These are phyloP conservation scores for Coemansia sp. DNA, from an alignment of 192 early-diverging fungal species.

Conservation along the genomic window DNA sequence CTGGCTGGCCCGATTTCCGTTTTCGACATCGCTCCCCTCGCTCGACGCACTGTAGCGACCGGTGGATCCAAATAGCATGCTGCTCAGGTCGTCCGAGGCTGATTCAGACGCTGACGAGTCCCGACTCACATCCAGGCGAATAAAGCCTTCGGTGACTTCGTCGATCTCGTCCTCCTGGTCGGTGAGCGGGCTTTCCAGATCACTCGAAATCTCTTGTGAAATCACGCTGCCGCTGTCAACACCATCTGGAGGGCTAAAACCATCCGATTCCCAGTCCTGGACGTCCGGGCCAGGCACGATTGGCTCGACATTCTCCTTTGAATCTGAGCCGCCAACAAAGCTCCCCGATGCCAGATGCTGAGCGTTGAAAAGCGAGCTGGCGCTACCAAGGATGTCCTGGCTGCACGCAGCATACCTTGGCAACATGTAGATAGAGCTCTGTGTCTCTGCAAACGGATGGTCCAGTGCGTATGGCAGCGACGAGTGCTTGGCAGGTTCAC, in stretches of 20 bases:
- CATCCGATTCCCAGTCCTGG: slow-evolving; percentile 18
- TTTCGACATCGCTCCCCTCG: slow-evolving; percentile 10
- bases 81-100: not conserved
- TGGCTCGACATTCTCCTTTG: not conserved
- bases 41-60: not conserved
- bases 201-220: slow-evolving; percentile 24
- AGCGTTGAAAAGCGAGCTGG: not conserved
- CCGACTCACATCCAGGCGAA: not conserved
- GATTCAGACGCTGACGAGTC: not conserved
- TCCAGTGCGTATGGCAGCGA: not conserved
- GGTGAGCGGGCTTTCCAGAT: slow-evolving; percentile 2
- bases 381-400: slow-evolving; percentile 12
- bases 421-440: slow-evolving; percentile 15
- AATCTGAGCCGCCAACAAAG: not conserved
- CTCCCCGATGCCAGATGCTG: not conserved
- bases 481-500: slow-evolving; percentile 2
- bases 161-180: slow-evolving; percentile 1
- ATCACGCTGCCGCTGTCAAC: slow-evolving; percentile 26
- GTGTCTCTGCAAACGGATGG: not conserved
- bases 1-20: slow-evolving; percentile 16
- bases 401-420: slow-evolving; percentile 23
- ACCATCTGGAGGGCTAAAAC: slow-evolving; percentile 3
- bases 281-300: not conserved
- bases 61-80: not conserved
- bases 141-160: not conserved